phyloP scores from a whole-genome alignment of 768 basidiomycete genomes.

The Kwoniella newhampshirensis region DNA sequence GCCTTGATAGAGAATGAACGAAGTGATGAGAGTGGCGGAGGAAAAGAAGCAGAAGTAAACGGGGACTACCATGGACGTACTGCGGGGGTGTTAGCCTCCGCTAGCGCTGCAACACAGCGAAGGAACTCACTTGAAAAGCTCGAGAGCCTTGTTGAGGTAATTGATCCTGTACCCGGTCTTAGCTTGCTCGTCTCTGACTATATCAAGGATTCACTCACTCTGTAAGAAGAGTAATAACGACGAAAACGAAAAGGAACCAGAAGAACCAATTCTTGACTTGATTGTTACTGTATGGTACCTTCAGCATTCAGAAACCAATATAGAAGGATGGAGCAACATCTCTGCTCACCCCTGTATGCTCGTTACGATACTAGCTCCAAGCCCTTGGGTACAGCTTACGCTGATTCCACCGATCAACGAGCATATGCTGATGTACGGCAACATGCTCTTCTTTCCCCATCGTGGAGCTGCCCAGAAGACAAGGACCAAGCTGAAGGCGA shows the following conservation, averaged over 20 bases:
- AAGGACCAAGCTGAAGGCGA: constrained; percentile 13
- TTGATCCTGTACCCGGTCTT: constrained; percentile 65
- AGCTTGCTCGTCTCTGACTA: background rate
- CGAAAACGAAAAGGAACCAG: constrained; percentile 81
- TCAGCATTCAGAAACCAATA: background rate
- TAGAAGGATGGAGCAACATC: background rate
- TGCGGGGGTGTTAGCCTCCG: constrained; percentile 55
- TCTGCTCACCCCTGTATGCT: constrained; percentile 53
- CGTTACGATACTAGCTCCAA: constrained; percentile 86
- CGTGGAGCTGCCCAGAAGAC: constrained; percentile 54
- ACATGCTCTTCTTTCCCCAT: constrained; percentile 87
- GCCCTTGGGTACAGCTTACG: constrained; percentile 76
- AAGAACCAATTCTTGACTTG: constrained; percentile 68
- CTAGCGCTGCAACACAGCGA: background rate
- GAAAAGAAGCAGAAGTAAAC: constrained; percentile 58
- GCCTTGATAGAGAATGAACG: constrained; percentile 77
- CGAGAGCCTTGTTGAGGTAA: constrained; percentile 92
- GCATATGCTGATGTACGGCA: constrained; percentile 80
- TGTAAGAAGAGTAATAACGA: constrained; percentile 72
- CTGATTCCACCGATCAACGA: constrained; percentile 84
- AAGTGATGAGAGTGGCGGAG: constrained; percentile 55
- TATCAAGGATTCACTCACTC: constrained; percentile 49
- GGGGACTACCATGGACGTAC: constrained; percentile 56
- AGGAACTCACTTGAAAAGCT: constrained; percentile 63
- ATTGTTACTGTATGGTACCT: constrained; percentile 39